phyloP scores from a whole-genome alignment of 495 filamentous ascomycete genomes.

The Usnea hakonensis region DNA sequence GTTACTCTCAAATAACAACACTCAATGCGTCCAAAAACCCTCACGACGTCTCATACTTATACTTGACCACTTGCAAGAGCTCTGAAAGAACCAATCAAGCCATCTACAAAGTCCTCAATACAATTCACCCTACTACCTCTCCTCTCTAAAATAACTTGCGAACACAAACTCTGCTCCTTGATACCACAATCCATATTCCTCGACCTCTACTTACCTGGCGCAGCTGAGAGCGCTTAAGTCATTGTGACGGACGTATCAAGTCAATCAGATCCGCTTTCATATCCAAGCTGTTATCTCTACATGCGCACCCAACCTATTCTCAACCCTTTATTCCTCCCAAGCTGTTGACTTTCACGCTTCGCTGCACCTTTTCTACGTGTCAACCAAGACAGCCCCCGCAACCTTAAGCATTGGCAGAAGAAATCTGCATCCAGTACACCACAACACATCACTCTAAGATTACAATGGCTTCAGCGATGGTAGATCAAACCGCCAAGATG shows the following conservation, averaged over 20 bases:
- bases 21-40: not conserved
- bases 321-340: not conserved
- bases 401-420: not conserved
- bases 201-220: not conserved
- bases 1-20: not conserved
- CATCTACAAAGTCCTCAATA: not conserved
- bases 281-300: not conserved
- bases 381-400: not conserved
- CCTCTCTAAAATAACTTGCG: not conserved
- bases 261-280: not conserved
- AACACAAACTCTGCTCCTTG: not conserved
- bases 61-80: not conserved
- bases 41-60: not conserved
- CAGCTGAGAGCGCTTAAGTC: not conserved
- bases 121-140: not conserved
- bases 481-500: slow-evolving; percentile 62
- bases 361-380: not conserved
- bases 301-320: not conserved
- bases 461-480: slow-evolving; percentile 52
- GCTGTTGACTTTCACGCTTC: not conserved
- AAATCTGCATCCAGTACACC: not conserved
- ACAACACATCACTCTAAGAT: not conserved
- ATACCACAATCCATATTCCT: not conserved
- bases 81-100: not conserved
- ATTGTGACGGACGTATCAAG: not conserved